Evolutionary conservation across 768 basidiomycete genomes (phyloP), one percentile per base, ranked within the genome.

Genomic region (Trametes meyenii): DNA sequence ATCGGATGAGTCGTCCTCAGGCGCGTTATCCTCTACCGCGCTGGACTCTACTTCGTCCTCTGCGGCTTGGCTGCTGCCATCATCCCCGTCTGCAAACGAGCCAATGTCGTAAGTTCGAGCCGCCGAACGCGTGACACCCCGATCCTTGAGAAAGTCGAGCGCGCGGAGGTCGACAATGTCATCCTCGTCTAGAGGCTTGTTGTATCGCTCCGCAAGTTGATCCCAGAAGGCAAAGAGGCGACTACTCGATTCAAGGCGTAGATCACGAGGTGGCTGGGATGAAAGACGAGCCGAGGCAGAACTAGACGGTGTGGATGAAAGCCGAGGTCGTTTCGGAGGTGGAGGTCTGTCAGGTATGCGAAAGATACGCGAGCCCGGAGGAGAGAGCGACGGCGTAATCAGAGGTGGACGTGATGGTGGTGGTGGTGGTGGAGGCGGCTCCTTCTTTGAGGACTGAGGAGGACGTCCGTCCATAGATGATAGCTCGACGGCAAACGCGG

Each of bases 121-220:
- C 16, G 78, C 73, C 16, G 68, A 66, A 48, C 83, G 81, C 43
- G 89, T 74, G 3, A 89, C 81, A 1, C 91, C 91, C 60, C 88
- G 83, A 71, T 93, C 88, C 67, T 83, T 85, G 60, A 90, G 76
- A 43, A 93, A 78, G 62, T 81, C 72, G 12, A 79, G 82, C 12
- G 83, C 85, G 56, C 77, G 75, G 2, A 94, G 75, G 68, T 92
- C 87, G 35, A 93, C 78, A 48, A 92, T 86, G 71, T 94, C 91
- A 72, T 93, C 91, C 68, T 92, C 86, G 65, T 90, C 88, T 40
- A 90, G 74, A 45, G 81, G 79, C 52, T 83, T 80, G 36, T 82
- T 79, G 69, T 92, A 88, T 24, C 88, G 82, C 50, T 87, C 84
- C 3, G 83, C 89, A 3, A 93, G 82, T 53, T 83, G 78, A 26